These are phyloP conservation scores for Anastatica hierochuntica DNA, from an alignment of 345 rosid genomes.

Conservation along the genomic window DNA sequence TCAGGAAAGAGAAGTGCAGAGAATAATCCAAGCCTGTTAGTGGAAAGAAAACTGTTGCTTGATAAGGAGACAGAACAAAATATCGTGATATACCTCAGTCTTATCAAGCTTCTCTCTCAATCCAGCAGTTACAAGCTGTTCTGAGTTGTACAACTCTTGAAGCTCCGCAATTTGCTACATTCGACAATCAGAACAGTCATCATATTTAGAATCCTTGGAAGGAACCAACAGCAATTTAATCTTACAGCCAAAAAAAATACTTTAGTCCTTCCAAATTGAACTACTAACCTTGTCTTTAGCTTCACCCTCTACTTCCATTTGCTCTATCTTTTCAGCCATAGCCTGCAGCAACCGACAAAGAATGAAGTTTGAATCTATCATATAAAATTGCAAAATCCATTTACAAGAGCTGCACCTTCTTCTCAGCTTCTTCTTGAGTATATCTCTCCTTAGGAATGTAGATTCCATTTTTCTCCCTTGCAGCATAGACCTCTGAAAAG, in stretches of 20 bases:
- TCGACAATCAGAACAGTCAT: slow-evolving; percentile 2
- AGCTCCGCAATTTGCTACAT: slow-evolving; percentile 79
- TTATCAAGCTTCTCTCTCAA: slow-evolving; percentile 67
- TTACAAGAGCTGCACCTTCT: slow-evolving; percentile 47
- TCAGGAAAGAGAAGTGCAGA: slow-evolving; percentile 8
- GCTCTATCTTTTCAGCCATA: slow-evolving; percentile 96
- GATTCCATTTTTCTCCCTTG: slow-evolving; percentile 97
- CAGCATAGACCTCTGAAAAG: slow-evolving; percentile 98
- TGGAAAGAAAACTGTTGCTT: not conserved
- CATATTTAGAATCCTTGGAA: slow-evolving; percentile 2
- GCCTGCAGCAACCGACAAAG: slow-evolving; percentile 40
- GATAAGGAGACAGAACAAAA: not conserved
- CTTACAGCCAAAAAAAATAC: too few species aligned
- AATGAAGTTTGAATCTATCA: slow-evolving; percentile 9
- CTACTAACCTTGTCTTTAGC: slow-evolving; percentile 68
- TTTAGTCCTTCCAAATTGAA: not conserved
- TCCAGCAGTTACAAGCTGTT: slow-evolving; percentile 57
- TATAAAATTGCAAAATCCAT: slow-evolving; percentile 1
- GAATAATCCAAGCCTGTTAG: slow-evolving; percentile 1
- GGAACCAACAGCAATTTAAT: not conserved
- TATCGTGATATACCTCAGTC: slow-evolving; percentile 51
- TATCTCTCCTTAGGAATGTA: slow-evolving; percentile 91
- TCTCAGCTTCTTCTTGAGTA: slow-evolving; percentile 90
- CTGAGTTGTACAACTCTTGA: slow-evolving; percentile 71
- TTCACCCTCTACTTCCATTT: slow-evolving; percentile 72